phyloP scores from a whole-genome alignment of 2,329 filamentous ascomycete species.

The Parafenestella ontariensis region DNA sequence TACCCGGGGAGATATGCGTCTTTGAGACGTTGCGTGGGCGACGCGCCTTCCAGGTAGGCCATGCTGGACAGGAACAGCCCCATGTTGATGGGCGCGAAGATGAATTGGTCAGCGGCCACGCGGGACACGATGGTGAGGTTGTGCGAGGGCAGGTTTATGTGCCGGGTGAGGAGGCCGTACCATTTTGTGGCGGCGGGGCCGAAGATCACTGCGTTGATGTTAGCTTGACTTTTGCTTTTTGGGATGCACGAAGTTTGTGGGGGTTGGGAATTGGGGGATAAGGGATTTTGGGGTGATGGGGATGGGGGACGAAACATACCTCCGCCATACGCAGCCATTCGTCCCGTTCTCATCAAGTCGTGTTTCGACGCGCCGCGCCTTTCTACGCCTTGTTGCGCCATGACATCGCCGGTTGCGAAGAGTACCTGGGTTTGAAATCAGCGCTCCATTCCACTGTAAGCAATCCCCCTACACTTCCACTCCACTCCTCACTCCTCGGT shows the following conservation, averaged over 20 bases:
- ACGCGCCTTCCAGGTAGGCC: slow-evolving; percentile 78
- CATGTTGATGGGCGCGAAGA: slow-evolving; percentile 87
- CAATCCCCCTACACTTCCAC: no score
- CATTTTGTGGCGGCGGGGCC: slow-evolving; percentile 87
- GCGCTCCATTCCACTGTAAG: no score
- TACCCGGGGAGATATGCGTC: slow-evolving; percentile 75
- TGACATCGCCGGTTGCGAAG: slow-evolving; percentile 88
- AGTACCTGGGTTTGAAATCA: no score
- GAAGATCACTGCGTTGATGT: slow-evolving; percentile 69
- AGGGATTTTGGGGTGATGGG: slow-evolving; percentile 14
- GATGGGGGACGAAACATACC: slow-evolving; percentile 57
- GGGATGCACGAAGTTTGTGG: no score
- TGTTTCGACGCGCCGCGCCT: slow-evolving; percentile 79
- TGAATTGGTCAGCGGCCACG: slow-evolving; percentile 76
- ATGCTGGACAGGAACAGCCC: slow-evolving; percentile 81
- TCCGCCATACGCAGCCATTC: slow-evolving; percentile 83
- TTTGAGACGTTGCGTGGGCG: slow-evolving; percentile 71
- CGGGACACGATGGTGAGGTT: slow-evolving; percentile 77
- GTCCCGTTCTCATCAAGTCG: slow-evolving; percentile 70
- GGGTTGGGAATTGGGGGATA: background rate
- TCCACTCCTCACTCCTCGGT: no score
- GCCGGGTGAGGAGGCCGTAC: slow-evolving; percentile 79
- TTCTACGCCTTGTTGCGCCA: slow-evolving; percentile 92
- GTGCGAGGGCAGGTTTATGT: slow-evolving; percentile 68
- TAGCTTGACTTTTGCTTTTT: no score